Percentiles rank a stretch among this genome's conserved stretches.
phyloP scores from a whole-genome alignment of 129 eudicot species.

The Ambrosia trifida region DNA sequence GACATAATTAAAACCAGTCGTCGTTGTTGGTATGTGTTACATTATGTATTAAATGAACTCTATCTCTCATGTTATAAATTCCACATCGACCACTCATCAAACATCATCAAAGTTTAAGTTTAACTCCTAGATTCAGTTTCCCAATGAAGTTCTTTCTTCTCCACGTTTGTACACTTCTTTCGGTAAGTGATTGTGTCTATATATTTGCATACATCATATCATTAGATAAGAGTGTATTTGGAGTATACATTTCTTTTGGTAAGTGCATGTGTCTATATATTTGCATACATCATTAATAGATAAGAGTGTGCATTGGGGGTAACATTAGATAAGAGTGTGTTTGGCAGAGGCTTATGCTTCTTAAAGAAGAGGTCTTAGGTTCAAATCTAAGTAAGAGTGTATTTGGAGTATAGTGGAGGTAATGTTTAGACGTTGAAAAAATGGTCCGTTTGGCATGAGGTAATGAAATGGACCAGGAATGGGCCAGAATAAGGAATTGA shows the following conservation, averaged over 20 bases:
- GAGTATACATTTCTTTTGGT: conserved; percentile 26
- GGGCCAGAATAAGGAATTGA: no score
- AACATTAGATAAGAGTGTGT: no score
- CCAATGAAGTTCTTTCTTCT: conserved; percentile 29
- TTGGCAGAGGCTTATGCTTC: no score
- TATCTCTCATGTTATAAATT: conserved; percentile 18
- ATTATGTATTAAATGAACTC: conserved; percentile 1
- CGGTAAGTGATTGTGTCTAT: conserved; percentile 8
- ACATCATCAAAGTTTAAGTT: conserved; percentile 22
- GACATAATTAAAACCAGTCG: conserved; percentile 12
- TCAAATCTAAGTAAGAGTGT: no score
- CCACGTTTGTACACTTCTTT: conserved; percentile 20
- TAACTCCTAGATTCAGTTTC: background rate
- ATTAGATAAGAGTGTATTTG: no score
- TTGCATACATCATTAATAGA: no score
- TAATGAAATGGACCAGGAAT: no score
- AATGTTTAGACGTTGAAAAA: no score
- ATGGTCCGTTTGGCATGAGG: no score
- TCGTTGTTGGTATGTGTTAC: conserved; percentile 21
- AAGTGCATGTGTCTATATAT: background rate
- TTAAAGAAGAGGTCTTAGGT: no score
- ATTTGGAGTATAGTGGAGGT: no score
- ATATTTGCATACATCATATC: background rate
- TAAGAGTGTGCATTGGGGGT: no score
- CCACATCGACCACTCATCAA: background rate